These are phyloP conservation scores for Bruguiera sexangula DNA, from an alignment of 345 rosid species.

Conservation along the genomic window DNA sequence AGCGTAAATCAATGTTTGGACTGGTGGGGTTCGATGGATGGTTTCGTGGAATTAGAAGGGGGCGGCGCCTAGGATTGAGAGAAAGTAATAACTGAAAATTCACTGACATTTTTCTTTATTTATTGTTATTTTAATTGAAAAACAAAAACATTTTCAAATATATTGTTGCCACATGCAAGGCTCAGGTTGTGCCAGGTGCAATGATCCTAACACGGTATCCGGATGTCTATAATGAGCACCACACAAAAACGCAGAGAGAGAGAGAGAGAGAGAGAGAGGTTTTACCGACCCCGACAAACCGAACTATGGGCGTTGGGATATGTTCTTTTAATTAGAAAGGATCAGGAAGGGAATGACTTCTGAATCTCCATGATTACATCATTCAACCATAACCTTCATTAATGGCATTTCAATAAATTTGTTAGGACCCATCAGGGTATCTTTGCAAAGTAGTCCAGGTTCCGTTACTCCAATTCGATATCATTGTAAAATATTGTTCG, in stretches of 20 bases:
- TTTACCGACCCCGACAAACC: constrained; percentile 37
- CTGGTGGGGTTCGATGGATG: constrained; percentile 3
- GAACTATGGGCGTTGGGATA: constrained; percentile 28
- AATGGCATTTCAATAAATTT: neutral
- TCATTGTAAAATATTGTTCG: constrained; percentile 4
- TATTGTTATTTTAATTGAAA: neutral
- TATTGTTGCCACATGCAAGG: constrained; percentile 34
- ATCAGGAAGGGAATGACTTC: constrained; percentile 2
- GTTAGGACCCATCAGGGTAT: neutral
- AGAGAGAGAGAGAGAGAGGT: neutral
- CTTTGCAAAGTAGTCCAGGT: constrained; percentile 15
- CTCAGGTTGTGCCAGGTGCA: constrained; percentile 46
- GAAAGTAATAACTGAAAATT: neutral
- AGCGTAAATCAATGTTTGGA: constrained; percentile 22
- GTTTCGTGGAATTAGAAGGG: constrained; percentile 5
- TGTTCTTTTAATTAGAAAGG: neutral
- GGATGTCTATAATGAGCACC: constrained; percentile 1
- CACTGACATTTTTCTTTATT: neutral
- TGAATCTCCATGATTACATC: constrained; percentile 16
- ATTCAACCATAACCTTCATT: neutral
- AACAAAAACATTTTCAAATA: neutral
- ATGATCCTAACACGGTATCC: constrained; percentile 31
- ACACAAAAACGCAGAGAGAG: neutral
- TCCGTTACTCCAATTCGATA: constrained; percentile 22
- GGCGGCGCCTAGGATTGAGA: constrained; percentile 40